Conservation (phyloP, 2,329 filamentous ascomycete species). For the Ceratocystis diversiconidia region DNA sequence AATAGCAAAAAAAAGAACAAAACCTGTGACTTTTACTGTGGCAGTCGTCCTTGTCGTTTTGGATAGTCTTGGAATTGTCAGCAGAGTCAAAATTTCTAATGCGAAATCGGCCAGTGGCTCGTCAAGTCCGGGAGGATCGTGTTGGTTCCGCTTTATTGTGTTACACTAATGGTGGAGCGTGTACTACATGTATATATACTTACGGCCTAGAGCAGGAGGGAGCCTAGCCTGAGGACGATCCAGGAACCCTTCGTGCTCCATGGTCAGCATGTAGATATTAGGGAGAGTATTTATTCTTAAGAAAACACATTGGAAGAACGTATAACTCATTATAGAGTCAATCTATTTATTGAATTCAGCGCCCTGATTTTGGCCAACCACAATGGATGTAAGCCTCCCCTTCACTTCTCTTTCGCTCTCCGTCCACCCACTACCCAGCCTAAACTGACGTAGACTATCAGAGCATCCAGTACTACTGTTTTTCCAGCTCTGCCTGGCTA, state of each 20-base stretch:
- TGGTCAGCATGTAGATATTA: too few relatives aligned
- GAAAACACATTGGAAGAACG: background rate
- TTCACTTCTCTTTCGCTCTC: background rate
- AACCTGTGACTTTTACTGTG: too few relatives aligned
- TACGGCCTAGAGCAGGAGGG: background rate
- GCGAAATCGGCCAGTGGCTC: slow-evolving; percentile 11
- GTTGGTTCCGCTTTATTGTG: background rate
- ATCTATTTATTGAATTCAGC: background rate
- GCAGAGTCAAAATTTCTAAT: slow-evolving; percentile 12
- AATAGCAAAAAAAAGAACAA: background rate
- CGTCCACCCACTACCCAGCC: background rate
- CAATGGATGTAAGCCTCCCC: slow-evolving; percentile 23
- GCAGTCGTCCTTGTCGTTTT: background rate
- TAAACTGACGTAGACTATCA: slow-evolving; percentile 20
- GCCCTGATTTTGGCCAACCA: background rate
- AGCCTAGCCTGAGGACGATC: background rate
- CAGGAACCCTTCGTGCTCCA: background rate
- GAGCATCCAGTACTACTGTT: slow-evolving; percentile 37
- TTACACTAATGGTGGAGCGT: background rate
- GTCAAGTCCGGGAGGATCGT: background rate
- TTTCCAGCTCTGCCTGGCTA: slow-evolving; percentile 39
- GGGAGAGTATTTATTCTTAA: background rate
- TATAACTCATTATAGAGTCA: background rate
- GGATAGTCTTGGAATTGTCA: background rate
- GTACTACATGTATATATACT: background rate